These are phyloP conservation scores for Penicillium odoratum DNA, from an alignment of 495 filamentous ascomycete genomes.

Conservation along the genomic window DNA sequence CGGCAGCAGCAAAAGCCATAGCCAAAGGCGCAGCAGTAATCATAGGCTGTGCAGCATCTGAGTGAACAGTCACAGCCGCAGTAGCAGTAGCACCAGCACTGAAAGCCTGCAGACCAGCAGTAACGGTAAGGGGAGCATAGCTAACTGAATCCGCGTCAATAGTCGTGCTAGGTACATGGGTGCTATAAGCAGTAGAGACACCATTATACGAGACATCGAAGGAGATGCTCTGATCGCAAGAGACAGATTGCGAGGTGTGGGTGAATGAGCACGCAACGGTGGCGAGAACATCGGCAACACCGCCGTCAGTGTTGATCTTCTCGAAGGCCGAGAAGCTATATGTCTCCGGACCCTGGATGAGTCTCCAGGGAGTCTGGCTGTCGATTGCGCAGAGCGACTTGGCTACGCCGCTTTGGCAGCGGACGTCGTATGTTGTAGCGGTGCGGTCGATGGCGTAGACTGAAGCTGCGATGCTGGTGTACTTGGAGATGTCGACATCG, in stretches of 20 bases:
- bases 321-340: neutral
- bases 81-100: conserved; percentile 1
- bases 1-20: neutral
- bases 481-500: neutral
- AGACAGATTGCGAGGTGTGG: conserved; percentile 1
- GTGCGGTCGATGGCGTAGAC: neutral
- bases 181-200: neutral
- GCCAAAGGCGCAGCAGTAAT: conserved; percentile 3
- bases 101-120: neutral
- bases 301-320: neutral
- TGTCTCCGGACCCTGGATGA: conserved; percentile 6
- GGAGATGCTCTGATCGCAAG: neutral
- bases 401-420: neutral
- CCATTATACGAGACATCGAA: neutral
- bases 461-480: neutral
- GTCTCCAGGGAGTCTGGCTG: neutral
- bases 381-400: neutral
- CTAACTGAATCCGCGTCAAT: neutral
- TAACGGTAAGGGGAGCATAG: conserved; percentile 1
- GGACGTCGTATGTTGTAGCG: conserved; percentile 5
- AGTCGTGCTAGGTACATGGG: neutral
- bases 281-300: neutral
- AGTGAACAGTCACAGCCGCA: neutral
- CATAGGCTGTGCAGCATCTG: neutral
- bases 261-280: conserved; percentile 1